Conservation (phyloP, 306 rosid genomes). For the Medicago truncatula region DNA sequence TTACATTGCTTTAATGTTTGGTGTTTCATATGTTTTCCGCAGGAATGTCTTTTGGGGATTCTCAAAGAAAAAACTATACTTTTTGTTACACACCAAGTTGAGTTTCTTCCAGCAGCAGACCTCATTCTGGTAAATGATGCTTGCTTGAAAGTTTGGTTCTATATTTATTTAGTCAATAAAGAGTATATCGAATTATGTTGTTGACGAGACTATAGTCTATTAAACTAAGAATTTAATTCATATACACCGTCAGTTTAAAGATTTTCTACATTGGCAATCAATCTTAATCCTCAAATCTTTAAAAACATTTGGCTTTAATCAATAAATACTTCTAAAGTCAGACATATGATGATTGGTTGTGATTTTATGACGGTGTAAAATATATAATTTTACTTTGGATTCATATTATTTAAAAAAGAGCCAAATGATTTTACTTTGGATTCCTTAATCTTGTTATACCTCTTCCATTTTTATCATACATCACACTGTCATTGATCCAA, state of each 20-base stretch:
- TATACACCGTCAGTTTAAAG: not conserved
- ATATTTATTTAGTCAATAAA: slow-evolving; percentile 13
- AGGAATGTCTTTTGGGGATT: slow-evolving; percentile 94
- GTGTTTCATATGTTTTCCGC: slow-evolving; percentile 36
- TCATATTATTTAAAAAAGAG: not conserved
- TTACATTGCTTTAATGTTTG: slow-evolving; percentile 26
- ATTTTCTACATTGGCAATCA: not conserved
- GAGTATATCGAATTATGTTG: not conserved
- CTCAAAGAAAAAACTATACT: slow-evolving; percentile 80
- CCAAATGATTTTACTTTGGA: not conserved
- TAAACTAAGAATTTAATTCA: not conserved
- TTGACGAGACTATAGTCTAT: not conserved
- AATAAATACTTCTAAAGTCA: not conserved
- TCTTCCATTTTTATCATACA: slow-evolving; percentile 5
- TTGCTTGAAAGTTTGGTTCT: slow-evolving; percentile 17
- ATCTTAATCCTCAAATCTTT: not conserved
- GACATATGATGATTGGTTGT: not conserved
- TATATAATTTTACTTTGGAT: not conserved
- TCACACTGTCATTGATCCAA: slow-evolving; percentile 28
- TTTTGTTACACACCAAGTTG: slow-evolving; percentile 96
- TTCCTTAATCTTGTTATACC: not conserved
- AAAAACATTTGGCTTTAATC: not conserved
- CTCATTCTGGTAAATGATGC: slow-evolving; percentile 71
- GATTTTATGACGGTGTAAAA: not conserved
- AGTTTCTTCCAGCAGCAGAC: slow-evolving; percentile 98